phyloP scores from a whole-genome alignment of 768 basidiomycete genomes.

The Tulasnella sp. region DNA sequence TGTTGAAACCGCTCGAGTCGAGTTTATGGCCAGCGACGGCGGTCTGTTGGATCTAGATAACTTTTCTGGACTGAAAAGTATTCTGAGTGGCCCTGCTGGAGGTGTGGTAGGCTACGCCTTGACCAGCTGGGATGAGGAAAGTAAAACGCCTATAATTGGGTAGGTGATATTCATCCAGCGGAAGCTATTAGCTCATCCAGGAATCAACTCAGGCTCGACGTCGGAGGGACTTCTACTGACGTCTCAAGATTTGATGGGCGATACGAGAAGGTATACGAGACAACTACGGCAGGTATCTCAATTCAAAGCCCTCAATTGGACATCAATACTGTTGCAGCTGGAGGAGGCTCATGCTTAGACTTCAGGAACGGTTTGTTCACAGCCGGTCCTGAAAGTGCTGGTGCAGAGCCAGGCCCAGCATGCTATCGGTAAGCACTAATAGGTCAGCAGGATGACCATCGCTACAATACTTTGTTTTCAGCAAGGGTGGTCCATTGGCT shows the following conservation, averaged over 20 bases:
- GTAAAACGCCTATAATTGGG: conserved; percentile 72
- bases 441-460: neutral
- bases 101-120: conserved; percentile 92
- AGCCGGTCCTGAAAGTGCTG: conserved; percentile 86
- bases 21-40: conserved; percentile 95
- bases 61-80: conserved; percentile 88
- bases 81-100: conserved; percentile 85
- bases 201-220: conserved; percentile 47
- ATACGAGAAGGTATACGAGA: conserved; percentile 89
- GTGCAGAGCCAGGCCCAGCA: conserved; percentile 85
- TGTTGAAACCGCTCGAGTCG: conserved; percentile 46
- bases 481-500: conserved; percentile 83
- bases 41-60: conserved; percentile 65
- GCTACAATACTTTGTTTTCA: conserved; percentile 24
- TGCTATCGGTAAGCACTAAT: conserved; percentile 56
- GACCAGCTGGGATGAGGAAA: conserved; percentile 77
- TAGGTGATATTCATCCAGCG: conserved; percentile 28
- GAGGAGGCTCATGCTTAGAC: conserved; percentile 79
- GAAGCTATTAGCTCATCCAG: neutral
- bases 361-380: conserved; percentile 85
- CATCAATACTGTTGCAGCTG: conserved; percentile 92
- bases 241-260: conserved; percentile 85
- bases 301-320: conserved; percentile 89
- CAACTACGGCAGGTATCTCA: conserved; percentile 86
- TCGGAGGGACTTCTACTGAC: conserved; percentile 94